These are phyloP conservation scores for Polyrhizophydium stewartii DNA, from an alignment of 371 early-diverging fungal genomes.

Conservation along the genomic window DNA sequence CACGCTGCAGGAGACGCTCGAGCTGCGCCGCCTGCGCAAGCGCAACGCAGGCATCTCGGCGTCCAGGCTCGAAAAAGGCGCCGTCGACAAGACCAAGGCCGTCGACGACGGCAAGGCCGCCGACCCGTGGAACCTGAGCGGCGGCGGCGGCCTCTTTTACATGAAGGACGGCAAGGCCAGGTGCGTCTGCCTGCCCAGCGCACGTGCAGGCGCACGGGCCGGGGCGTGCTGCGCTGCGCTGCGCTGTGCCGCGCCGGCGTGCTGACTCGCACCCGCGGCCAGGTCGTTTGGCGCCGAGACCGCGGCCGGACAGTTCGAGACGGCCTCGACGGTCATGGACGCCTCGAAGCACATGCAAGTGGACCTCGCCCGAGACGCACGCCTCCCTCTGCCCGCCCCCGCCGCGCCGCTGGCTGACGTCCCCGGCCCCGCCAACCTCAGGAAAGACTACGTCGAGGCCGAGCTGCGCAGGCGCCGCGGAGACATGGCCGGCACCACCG, in stretches of 20 bases:
- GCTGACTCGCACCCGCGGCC: no score
- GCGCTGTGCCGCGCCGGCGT: no score
- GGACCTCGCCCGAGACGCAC: not conserved
- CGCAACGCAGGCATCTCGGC: conserved; percentile 52
- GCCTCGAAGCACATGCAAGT: conserved; percentile 78
- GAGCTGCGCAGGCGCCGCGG: conserved; percentile 63
- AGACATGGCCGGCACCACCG: conserved; percentile 11
- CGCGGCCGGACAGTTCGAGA: conserved; percentile 64
- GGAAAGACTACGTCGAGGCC: conserved; percentile 78
- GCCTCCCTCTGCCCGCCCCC: no score
- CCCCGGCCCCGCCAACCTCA: conserved; percentile 13
- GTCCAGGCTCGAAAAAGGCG: conserved; percentile 51
- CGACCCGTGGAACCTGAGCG: conserved; percentile 53
- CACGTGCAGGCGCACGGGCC: no score
- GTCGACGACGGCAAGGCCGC: conserved; percentile 33
- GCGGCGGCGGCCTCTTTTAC: conserved; percentile 42
- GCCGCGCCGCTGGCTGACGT: conserved; percentile 4
- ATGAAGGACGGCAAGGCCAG: conserved; percentile 36
- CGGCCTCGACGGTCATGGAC: conserved; percentile 77
- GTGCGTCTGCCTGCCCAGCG: conserved; percentile 9
- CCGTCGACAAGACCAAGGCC: conserved; percentile 40
- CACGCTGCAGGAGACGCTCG: conserved; percentile 31
- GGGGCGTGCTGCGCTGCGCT: no score
- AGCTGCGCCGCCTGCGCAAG: conserved; percentile 59
- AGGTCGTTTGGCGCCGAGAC: conserved; percentile 24